phyloP scores from a whole-genome alignment of 129 eudicot species.

The Artemisia annua region DNA sequence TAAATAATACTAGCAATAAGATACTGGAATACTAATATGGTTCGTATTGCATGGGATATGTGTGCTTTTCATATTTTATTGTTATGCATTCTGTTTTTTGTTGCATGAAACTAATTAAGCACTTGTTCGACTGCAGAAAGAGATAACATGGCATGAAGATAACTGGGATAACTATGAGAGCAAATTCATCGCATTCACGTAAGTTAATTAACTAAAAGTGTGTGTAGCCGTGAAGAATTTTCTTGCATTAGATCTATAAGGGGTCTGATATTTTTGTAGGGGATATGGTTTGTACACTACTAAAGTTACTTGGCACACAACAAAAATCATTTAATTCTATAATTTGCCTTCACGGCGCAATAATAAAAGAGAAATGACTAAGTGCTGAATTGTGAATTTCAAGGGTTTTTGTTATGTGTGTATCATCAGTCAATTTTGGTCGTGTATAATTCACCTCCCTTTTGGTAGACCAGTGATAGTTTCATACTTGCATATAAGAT shows the following conservation, averaged over 20 bases:
- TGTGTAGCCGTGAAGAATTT: constrained; percentile 13
- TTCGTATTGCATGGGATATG: too few relatives aligned
- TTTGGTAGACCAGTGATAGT: constrained; percentile 4
- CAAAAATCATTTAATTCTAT: too few relatives aligned
- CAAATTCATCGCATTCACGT: constrained; percentile 95
- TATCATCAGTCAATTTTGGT: too few relatives aligned
- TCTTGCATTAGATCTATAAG: constrained; percentile 1
- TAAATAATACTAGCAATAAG: too few relatives aligned
- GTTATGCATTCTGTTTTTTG: neutral
- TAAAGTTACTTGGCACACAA: too few relatives aligned
- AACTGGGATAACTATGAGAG: constrained; percentile 86
- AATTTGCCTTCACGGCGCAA: too few relatives aligned
- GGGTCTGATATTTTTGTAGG: neutral
- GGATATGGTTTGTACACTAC: too few relatives aligned
- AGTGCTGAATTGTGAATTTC: too few relatives aligned
- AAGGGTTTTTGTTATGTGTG: too few relatives aligned
- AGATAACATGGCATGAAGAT: constrained; percentile 97
- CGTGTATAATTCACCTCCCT: too few relatives aligned
- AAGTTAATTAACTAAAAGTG: constrained; percentile 13
- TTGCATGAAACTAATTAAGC: neutral
- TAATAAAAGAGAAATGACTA: too few relatives aligned
- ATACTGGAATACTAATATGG: neutral
- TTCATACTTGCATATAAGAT: neutral
- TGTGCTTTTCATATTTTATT: too few relatives aligned
- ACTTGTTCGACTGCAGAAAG: constrained; percentile 50